These are phyloP conservation scores for Pseudopyricularia javanii DNA, from an alignment of 2,329 filamentous ascomycete species.

Conservation along the genomic window DNA sequence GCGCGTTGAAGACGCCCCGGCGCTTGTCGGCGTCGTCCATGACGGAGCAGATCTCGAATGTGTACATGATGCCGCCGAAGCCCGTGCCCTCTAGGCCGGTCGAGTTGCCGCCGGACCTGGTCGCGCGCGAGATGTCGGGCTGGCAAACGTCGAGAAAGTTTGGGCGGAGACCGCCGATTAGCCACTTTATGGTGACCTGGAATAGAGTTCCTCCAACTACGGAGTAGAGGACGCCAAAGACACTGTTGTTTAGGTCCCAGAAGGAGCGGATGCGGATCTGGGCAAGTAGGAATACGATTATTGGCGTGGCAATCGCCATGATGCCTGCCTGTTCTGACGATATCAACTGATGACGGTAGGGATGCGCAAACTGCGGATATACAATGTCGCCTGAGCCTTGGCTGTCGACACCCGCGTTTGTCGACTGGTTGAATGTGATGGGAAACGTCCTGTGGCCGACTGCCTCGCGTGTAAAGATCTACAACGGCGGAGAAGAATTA, in stretches of 20 bases:
- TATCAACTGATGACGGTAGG: conserved; percentile 56
- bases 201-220: conserved; percentile 60
- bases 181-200: conserved; percentile 65
- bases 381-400: conserved; percentile 49
- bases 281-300: conserved; percentile 49
- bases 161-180: conserved; percentile 61
- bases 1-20: conserved; percentile 46
- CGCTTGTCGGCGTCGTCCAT: conserved; percentile 27
- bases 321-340: conserved; percentile 60
- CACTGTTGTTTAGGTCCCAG: conserved; percentile 60
- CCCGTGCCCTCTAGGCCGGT: conserved; percentile 27
- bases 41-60: conserved; percentile 57
- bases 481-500: neutral
- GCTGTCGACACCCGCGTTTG: neutral
- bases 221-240: conserved; percentile 57
- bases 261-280: conserved; percentile 57
- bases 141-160: conserved; percentile 61
- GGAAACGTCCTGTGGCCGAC: conserved; percentile 59
- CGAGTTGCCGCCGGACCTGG: conserved; percentile 20
- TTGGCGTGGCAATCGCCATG: conserved; percentile 49
- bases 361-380: conserved; percentile 59
- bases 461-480: conserved; percentile 52
- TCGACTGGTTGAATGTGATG: conserved; percentile 45
- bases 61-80: conserved; percentile 51
- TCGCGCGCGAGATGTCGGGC: conserved; percentile 36